Evolutionary conservation across 2,329 filamentous ascomycete genomes (phyloP), one percentile per base, ranked within the genome.

Genomic region (Coniella lustricola): DNA sequence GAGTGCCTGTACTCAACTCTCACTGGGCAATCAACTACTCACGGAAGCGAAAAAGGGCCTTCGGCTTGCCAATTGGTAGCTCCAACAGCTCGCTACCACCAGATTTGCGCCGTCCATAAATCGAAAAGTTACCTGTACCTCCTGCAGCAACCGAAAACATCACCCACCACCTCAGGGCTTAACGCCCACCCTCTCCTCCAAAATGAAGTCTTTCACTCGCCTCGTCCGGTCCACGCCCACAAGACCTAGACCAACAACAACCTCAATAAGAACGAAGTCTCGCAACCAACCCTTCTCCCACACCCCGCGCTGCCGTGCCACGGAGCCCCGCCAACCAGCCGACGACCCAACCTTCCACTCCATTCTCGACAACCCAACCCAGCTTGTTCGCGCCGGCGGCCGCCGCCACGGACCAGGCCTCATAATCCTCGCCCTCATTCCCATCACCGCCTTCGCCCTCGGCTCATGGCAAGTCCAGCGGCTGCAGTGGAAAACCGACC

Each of bases 401-500:
- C 77, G 80, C 57, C 73, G 68, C 33, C 90, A 96, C 71, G 87
- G 88, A 1, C 82, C 84, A 0, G 90, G 90, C 0, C 75, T 95
- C 9, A 81, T 93, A 32, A 74, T 95, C 52, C 78, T 95, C 10
- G 87, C 88, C 35, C 69, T 95, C 45, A 97, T 98, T 60, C 93
- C 93, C 42, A 68, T 95, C 52, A 96, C 90, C 1, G 89, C 93
- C 10, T 95, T 98, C 66, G 73, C 75, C 47, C 82, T 98, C 14
- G 93, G 93, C 25, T 88, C 88, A 55, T 98, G 93, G 93, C 93
- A 98, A 65, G 87, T 98, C 46, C 82, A 95, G 65, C 85, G 93
- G 10, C 79, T 98, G 1, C 81, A 84, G 50, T 95, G 91, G 90
- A 98, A 98, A 66, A 90, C 89, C 3, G 86, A 95, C 39, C 75